Evolutionary conservation across 2,329 filamentous ascomycete species (phyloP), one percentile per base, ranked within the genome.

Genomic region (Fusarium dimerum): DNA sequence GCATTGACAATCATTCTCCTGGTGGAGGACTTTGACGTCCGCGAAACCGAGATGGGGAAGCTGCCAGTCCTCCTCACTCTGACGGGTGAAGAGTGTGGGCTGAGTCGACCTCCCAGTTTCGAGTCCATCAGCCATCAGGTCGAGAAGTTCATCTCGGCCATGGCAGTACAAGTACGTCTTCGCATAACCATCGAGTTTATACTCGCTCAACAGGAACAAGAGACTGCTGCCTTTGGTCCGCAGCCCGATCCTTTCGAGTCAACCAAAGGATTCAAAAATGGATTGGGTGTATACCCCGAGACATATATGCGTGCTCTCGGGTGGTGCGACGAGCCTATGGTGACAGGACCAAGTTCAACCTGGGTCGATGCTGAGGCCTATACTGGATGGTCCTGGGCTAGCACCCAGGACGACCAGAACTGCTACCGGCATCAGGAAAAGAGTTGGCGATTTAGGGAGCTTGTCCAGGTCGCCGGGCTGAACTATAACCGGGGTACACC

Each of bases 341-440:
- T 30, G 18, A n/a, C n/a, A n/a, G 42, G 42, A 43, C 42, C 42
- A 32, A 43, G 42, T 43, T 43, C 42, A n/a, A 43, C 42, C 30
- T 32, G 42, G 26, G 26, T 43, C 18, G 18, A 43, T 43, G 6
- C 42, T 13, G 42, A 32, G 42, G 42, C 34, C 16, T 15, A 32
- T 32, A 43, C 42, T 43, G 26, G 17, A n/a, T 43, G 26, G 42
- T 11, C 42, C 17, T 11, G 42, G 11, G 10, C 8, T 18, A 9
- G 42, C 9, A 30, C 26, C 26, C 6, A 10, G 2, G 20, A 43
- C 7, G 26, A 43, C 34, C 30, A 43, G 26, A n/a, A 32, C 42
- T 2, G 30, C 11, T 43, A 43, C 34, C 6, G 7, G 20, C 15
- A n/a, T 6, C 7, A 43, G 17, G 42, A 43, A 11, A 11, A 43